These are phyloP conservation scores for Nitzschia sp. DNA, from an alignment of 108 stramenopile genomes.

Conservation along the genomic window DNA sequence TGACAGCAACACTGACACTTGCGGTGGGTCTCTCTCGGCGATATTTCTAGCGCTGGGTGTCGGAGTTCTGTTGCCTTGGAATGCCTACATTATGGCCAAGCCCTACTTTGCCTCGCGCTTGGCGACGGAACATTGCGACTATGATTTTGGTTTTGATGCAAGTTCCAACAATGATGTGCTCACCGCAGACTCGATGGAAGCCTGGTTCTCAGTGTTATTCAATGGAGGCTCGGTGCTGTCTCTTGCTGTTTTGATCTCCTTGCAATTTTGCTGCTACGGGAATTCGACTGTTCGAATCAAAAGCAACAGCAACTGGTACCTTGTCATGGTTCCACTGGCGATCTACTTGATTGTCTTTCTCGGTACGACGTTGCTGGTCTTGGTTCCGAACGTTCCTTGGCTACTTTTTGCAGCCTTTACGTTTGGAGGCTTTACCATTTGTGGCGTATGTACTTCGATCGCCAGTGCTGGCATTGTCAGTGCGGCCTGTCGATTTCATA, in stretches of 20 bases:
- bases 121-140: too few species aligned
- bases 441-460: constrained; percentile 42
- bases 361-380: constrained; percentile 33
- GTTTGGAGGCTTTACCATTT: constrained; percentile 24
- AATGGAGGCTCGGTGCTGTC: constrained; percentile 19
- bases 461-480: constrained; percentile 48
- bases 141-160: background rate
- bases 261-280: constrained; percentile 1
- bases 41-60: constrained; percentile 58
- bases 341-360: constrained; percentile 51
- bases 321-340: constrained; percentile 52
- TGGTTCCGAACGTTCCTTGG: constrained; percentile 14
- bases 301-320: background rate
- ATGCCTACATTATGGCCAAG: constrained; percentile 69
- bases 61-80: constrained; percentile 70
- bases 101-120: constrained; percentile 40
- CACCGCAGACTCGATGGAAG: constrained; percentile 21
- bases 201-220: constrained; percentile 30
- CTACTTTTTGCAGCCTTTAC: constrained; percentile 23
- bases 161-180: background rate
- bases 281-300: background rate
- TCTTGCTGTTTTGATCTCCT: background rate
- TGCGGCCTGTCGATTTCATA: constrained; percentile 26
- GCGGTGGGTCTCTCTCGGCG: too few species aligned
- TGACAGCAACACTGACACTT: too few species aligned